Evolutionary conservation across 345 rosid species (phyloP).

Genomic region (Dipteronia sinensis): DNA sequence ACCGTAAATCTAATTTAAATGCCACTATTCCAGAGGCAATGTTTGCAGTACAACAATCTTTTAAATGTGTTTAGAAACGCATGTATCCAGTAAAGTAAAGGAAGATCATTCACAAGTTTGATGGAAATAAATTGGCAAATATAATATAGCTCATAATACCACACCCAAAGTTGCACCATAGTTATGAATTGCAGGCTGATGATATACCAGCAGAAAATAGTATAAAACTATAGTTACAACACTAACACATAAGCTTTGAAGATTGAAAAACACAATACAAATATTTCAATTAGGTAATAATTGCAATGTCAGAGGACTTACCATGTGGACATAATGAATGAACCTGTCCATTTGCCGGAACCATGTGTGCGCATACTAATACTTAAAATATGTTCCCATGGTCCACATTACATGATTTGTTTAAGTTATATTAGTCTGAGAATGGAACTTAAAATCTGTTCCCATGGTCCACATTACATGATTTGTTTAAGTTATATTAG

Average conservation of each 20-base stretch:
- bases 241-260: background rate
- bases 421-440: too few relatives aligned
- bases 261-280: background rate
- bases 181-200: background rate
- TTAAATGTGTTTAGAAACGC: background rate
- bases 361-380: constrained; percentile 94
- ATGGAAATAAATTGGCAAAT: background rate
- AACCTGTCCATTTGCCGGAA: constrained; percentile 92
- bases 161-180: constrained; percentile 2
- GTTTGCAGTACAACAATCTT: background rate
- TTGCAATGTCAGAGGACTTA: constrained; percentile 31
- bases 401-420: too few relatives aligned
- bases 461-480: constrained; percentile 99
- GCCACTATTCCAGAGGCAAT: background rate
- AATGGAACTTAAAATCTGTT: constrained; percentile 97
- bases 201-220: background rate
- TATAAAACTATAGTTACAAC: background rate
- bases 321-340: constrained; percentile 93
- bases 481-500: constrained; percentile 82
- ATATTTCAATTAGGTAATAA: background rate
- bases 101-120: background rate
- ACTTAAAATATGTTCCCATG: too few relatives aligned
- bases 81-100: background rate
- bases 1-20: background rate
- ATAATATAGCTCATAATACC: background rate